These are phyloP conservation scores for Penicillium frequentans DNA, from an alignment of 2,329 filamentous ascomycete genomes.

Conservation along the genomic window DNA sequence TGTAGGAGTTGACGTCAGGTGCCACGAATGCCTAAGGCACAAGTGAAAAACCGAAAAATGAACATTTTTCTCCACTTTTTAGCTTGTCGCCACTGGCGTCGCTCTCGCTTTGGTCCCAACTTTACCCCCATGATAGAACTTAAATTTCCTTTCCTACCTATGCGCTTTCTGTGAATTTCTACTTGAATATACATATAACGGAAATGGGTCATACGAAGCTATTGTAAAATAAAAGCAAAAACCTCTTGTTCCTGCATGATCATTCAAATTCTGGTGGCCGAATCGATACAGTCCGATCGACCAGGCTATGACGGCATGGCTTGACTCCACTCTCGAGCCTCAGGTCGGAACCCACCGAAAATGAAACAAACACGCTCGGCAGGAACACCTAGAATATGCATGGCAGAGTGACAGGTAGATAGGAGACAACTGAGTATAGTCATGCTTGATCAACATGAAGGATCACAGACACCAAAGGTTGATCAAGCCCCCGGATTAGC, in stretches of 20 bases:
- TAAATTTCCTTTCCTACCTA: neutral
- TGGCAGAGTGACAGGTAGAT: too few relatives aligned
- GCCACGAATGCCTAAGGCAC: neutral
- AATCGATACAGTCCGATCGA: conserved; percentile 17
- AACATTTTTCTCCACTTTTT: neutral
- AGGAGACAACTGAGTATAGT: neutral
- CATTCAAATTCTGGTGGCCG: neutral
- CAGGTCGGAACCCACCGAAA: conserved; percentile 1
- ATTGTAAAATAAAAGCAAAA: neutral
- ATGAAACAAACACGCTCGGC: neutral
- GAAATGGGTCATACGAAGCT: neutral
- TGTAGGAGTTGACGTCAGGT: neutral
- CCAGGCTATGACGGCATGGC: conserved; percentile 20
- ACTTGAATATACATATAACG: too few relatives aligned
- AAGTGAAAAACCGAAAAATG: neutral
- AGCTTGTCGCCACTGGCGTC: neutral
- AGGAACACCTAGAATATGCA: neutral
- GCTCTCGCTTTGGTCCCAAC: neutral
- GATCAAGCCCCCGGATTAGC: conserved; percentile 5
- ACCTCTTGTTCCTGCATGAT: conserved; percentile 1
- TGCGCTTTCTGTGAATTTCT: too few relatives aligned
- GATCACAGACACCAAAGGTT: neutral
- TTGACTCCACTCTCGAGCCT: conserved; percentile 18
- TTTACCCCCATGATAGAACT: neutral
- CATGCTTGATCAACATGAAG: neutral